Base-by-base conservation (phyloP, 2,329 filamentous ascomycete genomes). In the Atkinsonella hypoxylon region DNA sequence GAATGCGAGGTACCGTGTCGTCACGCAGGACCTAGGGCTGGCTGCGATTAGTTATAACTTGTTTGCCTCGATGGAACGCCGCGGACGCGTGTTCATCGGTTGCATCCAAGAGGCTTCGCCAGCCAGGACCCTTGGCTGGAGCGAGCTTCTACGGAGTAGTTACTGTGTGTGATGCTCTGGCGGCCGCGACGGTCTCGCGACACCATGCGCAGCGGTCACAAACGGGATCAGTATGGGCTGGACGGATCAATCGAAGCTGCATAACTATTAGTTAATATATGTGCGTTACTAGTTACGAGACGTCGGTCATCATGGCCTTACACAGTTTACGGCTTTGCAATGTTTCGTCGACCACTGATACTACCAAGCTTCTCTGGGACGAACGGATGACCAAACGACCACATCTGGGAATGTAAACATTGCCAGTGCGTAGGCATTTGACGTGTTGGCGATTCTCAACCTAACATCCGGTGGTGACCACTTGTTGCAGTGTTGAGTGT, bases 1-100 rank as follows among this genome's bases (percentile, higher is more conserved):
- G 45, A 51, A 51, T 49, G 51, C 39, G 41, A 48, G 17, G 46
- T 49, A 38, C 49, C 49, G 52, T 45, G 43, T 45, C 49, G 52
- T 49, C 32, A 44, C 50, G 44, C n/a, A 22, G 39, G 36, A 48
- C 48, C 44, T 15, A 26, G 20, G 48, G 22, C 32, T 7, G 26
- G 26, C 31, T 22, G 43, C 45, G 40, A 38, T 41, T 50, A 12
- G 46, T 47, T 44, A 36, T 42, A 43, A 43, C 40, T 45, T 13
- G 34, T 22, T 22, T 34, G 20, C 20, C 17, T 34, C 15, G 26
- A 41, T 48, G 49, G 45, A 51, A 51, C 49, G 40, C 49, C 40
- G 42, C n/a, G 41, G 36, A 34, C n/a, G 30, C 48, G 41, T 48
- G 51, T n/a, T 44, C 34, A 51, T 53, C 51, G 51, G 51, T 10